A percentile compares a stretch with the other conserved stretches of the same genome.
phyloP scores from a whole-genome alignment of 106 monocot species.

The Amphibolis antarctica region DNA sequence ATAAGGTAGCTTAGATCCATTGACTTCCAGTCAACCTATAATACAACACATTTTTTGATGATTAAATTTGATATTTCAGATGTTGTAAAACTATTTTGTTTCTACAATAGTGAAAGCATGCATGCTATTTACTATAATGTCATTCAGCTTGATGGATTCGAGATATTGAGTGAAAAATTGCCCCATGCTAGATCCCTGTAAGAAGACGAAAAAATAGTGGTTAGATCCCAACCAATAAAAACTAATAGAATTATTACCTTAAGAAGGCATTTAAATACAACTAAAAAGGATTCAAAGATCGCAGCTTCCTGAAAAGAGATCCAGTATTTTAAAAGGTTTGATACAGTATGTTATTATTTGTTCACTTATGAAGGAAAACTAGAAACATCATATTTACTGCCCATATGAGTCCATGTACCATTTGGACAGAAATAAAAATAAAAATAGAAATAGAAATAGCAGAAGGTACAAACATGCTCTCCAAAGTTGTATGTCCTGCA shows the following conservation, averaged over 20 bases:
- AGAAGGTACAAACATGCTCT: slow-evolving; percentile 59
- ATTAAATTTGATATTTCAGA: background rate
- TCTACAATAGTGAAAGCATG: background rate
- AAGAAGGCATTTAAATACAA: background rate
- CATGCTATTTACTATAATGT: slow-evolving; percentile 46
- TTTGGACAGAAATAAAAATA: background rate
- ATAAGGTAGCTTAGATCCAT: slow-evolving; percentile 65
- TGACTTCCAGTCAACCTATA: slow-evolving; percentile 87
- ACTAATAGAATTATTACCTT: background rate
- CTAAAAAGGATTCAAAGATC: background rate
- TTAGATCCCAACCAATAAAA: background rate
- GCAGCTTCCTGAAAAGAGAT: no score
- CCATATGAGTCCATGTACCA: background rate
- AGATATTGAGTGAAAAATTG: slow-evolving; percentile 86
- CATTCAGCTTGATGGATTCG: slow-evolving; percentile 85
- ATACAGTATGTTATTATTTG: no score
- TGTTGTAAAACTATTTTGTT: background rate
- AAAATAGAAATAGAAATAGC: background rate
- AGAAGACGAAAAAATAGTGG: slow-evolving; percentile 2
- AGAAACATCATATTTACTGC: background rate
- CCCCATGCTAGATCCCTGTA: slow-evolving; percentile 98
- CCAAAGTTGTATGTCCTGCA: slow-evolving; percentile 99
- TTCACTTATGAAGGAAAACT: no score
- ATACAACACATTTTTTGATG: background rate
- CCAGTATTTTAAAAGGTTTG: no score